Base-by-base conservation (phyloP, 2,329 filamentous ascomycete species). In the Penicillium sp. region DNA sequence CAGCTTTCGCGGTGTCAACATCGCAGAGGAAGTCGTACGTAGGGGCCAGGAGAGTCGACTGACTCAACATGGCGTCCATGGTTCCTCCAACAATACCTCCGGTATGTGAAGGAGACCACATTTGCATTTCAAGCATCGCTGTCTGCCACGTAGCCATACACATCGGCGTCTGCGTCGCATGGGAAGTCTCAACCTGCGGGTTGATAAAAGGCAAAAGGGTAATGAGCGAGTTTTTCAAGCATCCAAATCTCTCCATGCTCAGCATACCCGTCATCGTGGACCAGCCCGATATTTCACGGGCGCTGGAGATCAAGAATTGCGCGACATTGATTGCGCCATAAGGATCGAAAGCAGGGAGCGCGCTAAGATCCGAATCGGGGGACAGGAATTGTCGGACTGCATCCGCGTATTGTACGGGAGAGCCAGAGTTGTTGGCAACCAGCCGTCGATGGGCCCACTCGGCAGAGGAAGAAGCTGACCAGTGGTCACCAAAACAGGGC, bases 241-340 rank as follows among this genome's bases (percentile, higher is more conserved):
- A 71, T 25, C 73, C 70, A 3, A 79, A 69, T 17, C 77, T 67
- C 54, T 79, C 77, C 39, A 75, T 71, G 58, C 77, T 78, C 3
- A 79, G 68, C 59, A 75, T 71, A 1, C 77, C 76, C 0, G 76
- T 79, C 74, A 79, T 79, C 3, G 76, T 76, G 5, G 75, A 78
- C 77, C 76, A 79, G 28, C 77, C 77, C 1, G 77, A 78, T 43
- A 78, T 72, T 52, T 79, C 77, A 4, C 76, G 73, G 2, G 77
- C 76, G 58, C 75, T 78, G 4, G 77, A 79, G 14, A 78, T 71
- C 10, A 79, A 64, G 49, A 79, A 79, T 25, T 78, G 75, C 1
- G 76, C 71, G 34, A 79, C 75, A 52, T 78, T 79, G 56, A 79
- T 74, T 5, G 76, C 76, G 3, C 77, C 77, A 53, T 78, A 79